These are phyloP conservation scores for Hygrophoropsis aurantiaca DNA, from an alignment of 768 basidiomycete genomes.

Conservation along the genomic window DNA sequence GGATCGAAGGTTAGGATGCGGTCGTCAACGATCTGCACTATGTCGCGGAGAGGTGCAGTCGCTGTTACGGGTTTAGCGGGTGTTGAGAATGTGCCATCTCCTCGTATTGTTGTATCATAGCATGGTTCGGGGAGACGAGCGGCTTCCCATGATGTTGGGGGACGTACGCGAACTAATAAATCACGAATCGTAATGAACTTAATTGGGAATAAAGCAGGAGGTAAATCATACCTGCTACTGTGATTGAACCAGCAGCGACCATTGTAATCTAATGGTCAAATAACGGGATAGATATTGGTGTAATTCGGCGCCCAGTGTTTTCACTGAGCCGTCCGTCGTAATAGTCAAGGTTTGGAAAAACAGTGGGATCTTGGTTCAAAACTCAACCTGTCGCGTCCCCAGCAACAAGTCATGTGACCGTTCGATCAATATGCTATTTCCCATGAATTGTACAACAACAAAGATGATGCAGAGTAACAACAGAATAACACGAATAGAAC, in stretches of 20 bases:
- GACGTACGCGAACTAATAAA: conserved; percentile 87
- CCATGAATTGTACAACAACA: too few relatives aligned
- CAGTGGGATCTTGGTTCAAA: background rate
- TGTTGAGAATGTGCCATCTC: conserved; percentile 84
- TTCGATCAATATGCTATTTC: too few relatives aligned
- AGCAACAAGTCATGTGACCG: too few relatives aligned
- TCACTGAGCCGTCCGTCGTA: background rate
- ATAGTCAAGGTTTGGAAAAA: too few relatives aligned
- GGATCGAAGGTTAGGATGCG: conserved; percentile 96
- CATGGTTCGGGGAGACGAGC: conserved; percentile 77
- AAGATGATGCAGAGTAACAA: too few relatives aligned
- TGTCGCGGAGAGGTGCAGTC: conserved; percentile 64
- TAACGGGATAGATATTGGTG: too few relatives aligned
- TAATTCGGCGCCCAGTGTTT: background rate
- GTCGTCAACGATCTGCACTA: conserved; percentile 91
- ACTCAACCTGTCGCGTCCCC: background rate
- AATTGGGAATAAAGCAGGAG: conserved; percentile 14
- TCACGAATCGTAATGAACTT: conserved; percentile 6
- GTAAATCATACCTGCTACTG: conserved; percentile 66
- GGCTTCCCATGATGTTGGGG: conserved; percentile 82
- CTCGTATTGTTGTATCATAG: conserved; percentile 69
- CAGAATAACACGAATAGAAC: too few relatives aligned
- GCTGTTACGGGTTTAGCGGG: conserved; percentile 52
- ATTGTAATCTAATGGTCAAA: conserved; percentile 35
- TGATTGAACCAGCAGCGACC: conserved; percentile 86